Evolutionary conservation across 2,329 filamentous ascomycete genomes (phyloP).

Genomic region (Sordariomycetes sp.): DNA sequence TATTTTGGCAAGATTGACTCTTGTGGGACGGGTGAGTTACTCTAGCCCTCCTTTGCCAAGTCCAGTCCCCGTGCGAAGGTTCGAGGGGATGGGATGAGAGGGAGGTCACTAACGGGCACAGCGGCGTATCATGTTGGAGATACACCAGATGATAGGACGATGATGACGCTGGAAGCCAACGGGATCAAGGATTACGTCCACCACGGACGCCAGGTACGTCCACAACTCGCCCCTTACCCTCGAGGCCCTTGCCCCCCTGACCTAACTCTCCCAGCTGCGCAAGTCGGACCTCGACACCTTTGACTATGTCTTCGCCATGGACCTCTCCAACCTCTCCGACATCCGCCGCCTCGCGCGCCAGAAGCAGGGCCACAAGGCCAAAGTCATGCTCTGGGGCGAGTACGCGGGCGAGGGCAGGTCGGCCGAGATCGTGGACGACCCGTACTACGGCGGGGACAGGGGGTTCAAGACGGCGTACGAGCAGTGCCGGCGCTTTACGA

Average conservation of each 20-base stretch:
- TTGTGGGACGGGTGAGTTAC: slow-evolving; percentile 60
- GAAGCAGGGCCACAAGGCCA: slow-evolving; percentile 46
- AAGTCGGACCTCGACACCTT: slow-evolving; percentile 70
- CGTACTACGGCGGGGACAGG: slow-evolving; percentile 79
- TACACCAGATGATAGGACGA: slow-evolving; percentile 65
- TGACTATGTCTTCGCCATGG: slow-evolving; percentile 95
- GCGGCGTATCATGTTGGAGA: slow-evolving; percentile 76
- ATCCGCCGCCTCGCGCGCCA: slow-evolving; percentile 50
- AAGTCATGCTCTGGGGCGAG: slow-evolving; percentile 78
- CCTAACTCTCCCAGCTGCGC: slow-evolving; percentile 27
- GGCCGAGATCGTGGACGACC: slow-evolving; percentile 70
- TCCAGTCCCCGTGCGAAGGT: background rate
- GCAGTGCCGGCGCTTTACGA: slow-evolving; percentile 68
- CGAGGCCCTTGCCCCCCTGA: background rate
- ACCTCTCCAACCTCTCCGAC: slow-evolving; percentile 67
- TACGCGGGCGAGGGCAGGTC: slow-evolving; percentile 41
- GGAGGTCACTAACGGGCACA: slow-evolving; percentile 12
- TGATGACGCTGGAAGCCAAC: slow-evolving; percentile 64
- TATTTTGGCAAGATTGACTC: slow-evolving; percentile 67
- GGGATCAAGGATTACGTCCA: slow-evolving; percentile 72
- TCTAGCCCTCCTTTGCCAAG: background rate
- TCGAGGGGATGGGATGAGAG: background rate
- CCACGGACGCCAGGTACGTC: slow-evolving; percentile 58
- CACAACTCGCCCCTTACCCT: background rate
- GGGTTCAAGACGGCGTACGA: slow-evolving; percentile 83